A percentile compares a stretch with the other conserved stretches of the same genome.
Conservation (phyloP, 2,329 filamentous ascomycete species). For the Dactylellina drechsleri region DNA sequence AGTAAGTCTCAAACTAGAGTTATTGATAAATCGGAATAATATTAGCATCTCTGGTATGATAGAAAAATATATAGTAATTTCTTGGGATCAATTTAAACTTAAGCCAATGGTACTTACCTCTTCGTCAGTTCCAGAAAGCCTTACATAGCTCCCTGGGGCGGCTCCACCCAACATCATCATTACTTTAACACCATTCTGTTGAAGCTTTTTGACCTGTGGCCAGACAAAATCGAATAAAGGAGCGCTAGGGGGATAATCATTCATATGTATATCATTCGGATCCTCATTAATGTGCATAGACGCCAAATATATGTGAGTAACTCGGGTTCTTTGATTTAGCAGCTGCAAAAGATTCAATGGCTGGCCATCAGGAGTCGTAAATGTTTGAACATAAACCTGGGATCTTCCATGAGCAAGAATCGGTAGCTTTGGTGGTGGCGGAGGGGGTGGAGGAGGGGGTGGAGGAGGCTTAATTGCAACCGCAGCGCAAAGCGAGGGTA, state of each 20-base stretch:
- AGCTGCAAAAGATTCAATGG: constrained; percentile 66
- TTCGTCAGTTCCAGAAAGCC: constrained; percentile 58
- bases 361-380: constrained; percentile 54
- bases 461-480: background rate
- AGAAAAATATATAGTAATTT: background rate
- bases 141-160: constrained; percentile 65
- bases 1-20: constrained; percentile 65
- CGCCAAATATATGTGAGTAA: constrained; percentile 67
- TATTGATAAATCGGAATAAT: background rate
- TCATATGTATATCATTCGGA: constrained; percentile 66
- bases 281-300: constrained; percentile 67
- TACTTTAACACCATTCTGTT: constrained; percentile 66
- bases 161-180: constrained; percentile 68
- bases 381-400: constrained; percentile 58
- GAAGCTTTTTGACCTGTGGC: constrained; percentile 65
- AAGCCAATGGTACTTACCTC: constrained; percentile 12
- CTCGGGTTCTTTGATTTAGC: constrained; percentile 60
- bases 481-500: constrained; percentile 20
- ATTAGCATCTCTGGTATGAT: background rate
- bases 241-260: constrained; percentile 64
- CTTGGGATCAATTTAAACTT: background rate
- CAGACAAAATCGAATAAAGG: constrained; percentile 65
- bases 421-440: no score
- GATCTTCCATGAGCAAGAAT: constrained; percentile 13
- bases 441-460: background rate